Base-by-base conservation (phyloP, 2,329 filamentous ascomycete species). In the Talaromyces piceae region DNA sequence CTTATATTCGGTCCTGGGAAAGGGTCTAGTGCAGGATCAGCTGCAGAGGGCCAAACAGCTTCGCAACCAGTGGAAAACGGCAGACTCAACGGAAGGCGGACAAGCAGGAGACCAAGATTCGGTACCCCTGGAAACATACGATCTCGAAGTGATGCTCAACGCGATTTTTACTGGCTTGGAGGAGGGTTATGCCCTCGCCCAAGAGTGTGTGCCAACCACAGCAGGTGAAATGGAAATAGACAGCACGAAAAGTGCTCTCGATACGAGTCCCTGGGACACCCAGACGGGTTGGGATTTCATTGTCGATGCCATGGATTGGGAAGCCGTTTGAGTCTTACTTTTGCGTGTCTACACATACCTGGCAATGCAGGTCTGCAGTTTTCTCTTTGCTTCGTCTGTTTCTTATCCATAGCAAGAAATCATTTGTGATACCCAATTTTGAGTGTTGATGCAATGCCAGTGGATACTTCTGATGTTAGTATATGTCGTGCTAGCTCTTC, bases 221-320 rank as follows among this genome's bases (percentile, higher is more conserved):
- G 54, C 57, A 11, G 16, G 22, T 1, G 45, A 52, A 11, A 56
- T 23, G 5, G 55, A 46, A 11, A 45, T 46, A n/a, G 54, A 46
- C 22, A 31, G 25, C 20, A 20, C n/a, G 9, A 5, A 11, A 9
- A 30, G 12, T 1, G 28, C 22, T 23, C n/a, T 39, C 22, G 20
- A 41, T 8, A 22, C 28, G 33, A 25, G 18, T 9, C 23, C 16
- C 9, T 49, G 43, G 12, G 44, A 54, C 23, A 63, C 70, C 13
- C 71, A 75, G 50, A 69, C 71, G 7, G 72, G 76, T 52, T 82
- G 77, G 77, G 74, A 72, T 23, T 81, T 80, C 52, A 80, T 82
- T 65, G 73, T 78, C 2, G 79, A 81, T 55, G 78, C 77, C 1
- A 82, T 81, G 78, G 78, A 81, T 53, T 80, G 77, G 78, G 75